Evolutionary conservation across 2,329 filamentous ascomycete genomes (phyloP).

Genomic region (Pestalotiopsis sp.): DNA sequence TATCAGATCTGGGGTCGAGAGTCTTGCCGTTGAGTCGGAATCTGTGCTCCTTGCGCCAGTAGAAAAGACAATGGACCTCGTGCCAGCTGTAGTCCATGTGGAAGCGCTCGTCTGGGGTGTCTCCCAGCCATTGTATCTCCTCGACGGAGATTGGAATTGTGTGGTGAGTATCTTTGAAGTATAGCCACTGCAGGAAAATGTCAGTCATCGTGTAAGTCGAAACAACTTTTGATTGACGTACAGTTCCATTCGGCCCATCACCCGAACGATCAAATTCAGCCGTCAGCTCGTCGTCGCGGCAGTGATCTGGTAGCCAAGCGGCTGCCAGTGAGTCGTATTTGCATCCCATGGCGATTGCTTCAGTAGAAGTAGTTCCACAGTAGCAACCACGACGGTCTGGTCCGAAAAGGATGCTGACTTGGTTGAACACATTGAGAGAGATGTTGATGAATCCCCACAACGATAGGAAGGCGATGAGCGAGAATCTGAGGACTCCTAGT

Average conservation of each 20-base stretch:
- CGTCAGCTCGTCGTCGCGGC: constrained; percentile 13
- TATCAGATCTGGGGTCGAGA: constrained; percentile 5
- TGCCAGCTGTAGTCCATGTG: constrained; percentile 11
- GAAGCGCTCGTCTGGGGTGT: neutral
- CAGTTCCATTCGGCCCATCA: constrained; percentile 7
- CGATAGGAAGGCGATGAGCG: neutral
- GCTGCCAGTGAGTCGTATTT: constrained; percentile 12
- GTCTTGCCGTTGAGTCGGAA: neutral
- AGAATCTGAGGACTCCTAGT: neutral
- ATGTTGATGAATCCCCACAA: neutral
- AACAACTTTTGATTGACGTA: neutral
- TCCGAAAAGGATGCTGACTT: neutral
- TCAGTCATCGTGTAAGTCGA: neutral
- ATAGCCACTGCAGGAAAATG: neutral
- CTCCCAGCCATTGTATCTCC: neutral
- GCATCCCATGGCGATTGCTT: constrained; percentile 8
- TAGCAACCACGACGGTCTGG: constrained; percentile 8
- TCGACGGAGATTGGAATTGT: neutral
- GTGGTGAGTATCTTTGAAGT: constrained; percentile 2
- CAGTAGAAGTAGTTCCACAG: constrained; percentile 11
- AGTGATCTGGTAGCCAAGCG: constrained; percentile 15
- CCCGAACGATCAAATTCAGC: constrained; percentile 12
- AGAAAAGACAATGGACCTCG: constrained; percentile 13
- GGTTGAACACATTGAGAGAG: neutral
- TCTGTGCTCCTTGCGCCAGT: constrained; percentile 8